These are phyloP conservation scores for Backusella luteola DNA, from an alignment of 192 early-diverging fungal species.

Conservation along the genomic window DNA sequence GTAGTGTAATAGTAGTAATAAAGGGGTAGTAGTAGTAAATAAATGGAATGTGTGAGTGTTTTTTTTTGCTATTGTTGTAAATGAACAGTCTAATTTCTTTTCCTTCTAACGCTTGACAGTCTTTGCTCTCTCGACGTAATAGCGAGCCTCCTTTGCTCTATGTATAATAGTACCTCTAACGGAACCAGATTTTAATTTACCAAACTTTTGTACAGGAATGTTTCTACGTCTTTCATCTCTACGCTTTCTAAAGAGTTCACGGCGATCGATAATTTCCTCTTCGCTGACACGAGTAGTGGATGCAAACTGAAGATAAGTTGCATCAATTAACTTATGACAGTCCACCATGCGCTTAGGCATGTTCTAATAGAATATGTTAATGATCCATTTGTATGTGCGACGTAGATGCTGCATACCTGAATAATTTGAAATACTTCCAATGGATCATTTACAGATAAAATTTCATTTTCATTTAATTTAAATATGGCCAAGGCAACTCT, in stretches of 20 bases:
- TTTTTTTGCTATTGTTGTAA: neutral
- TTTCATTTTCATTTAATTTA: conserved; percentile 60
- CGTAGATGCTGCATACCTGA: conserved; percentile 34
- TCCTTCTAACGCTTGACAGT: conserved; percentile 19
- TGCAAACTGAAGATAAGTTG: conserved; percentile 29
- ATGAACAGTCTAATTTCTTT: conserved; percentile 1
- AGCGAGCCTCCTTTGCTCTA: conserved; percentile 19
- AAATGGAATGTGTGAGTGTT: neutral
- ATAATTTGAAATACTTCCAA: conserved; percentile 61
- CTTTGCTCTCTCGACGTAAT: conserved; percentile 33
- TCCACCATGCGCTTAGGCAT: conserved; percentile 61
- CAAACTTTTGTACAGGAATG: conserved; percentile 14
- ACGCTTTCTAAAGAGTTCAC: conserved; percentile 35
- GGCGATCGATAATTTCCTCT: conserved; percentile 31
- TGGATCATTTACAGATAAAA: conserved; percentile 58
- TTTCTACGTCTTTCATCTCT: conserved; percentile 35
- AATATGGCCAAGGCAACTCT: conserved; percentile 74
- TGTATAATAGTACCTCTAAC: conserved; percentile 28
- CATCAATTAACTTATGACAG: conserved; percentile 63
- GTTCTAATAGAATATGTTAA: conserved; percentile 35
- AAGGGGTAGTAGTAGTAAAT: neutral
- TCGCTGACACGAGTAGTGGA: conserved; percentile 28
- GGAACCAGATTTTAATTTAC: conserved; percentile 14
- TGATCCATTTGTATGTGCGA: neutral
- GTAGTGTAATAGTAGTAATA: neutral